Percentiles rank a stretch among this genome's conserved stretches.
Evolutionary conservation across 2,329 filamentous ascomycete species (phyloP).

Genomic region (Nemania diffusa): DNA sequence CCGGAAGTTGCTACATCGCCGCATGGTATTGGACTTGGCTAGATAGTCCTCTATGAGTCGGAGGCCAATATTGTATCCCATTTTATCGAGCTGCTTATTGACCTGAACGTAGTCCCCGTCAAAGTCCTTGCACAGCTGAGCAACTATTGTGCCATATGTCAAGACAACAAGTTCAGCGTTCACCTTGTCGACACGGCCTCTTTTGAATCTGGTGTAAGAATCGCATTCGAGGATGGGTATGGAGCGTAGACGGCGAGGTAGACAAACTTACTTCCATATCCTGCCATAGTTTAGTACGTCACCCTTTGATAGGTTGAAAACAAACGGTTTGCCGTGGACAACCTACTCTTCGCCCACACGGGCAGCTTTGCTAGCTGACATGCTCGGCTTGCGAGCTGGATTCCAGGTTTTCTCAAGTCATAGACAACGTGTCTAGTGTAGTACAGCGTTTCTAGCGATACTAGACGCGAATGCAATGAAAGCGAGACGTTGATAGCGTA

Average conservation of each 20-base stretch:
- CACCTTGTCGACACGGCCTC: conserved; percentile 95
- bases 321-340: conserved; percentile 11
- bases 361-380: conserved; percentile 70
- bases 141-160: conserved; percentile 97
- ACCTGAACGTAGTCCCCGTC: conserved; percentile 94
- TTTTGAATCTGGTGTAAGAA: conserved; percentile 53
- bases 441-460: neutral
- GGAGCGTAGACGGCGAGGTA: conserved; percentile 4
- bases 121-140: conserved; percentile 95
- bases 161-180: conserved; percentile 97
- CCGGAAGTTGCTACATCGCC: conserved; percentile 89
- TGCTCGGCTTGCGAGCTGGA: conserved; percentile 51
- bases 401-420: conserved; percentile 38
- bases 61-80: conserved; percentile 98
- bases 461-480: neutral
- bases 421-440: conserved; percentile 32
- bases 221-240: conserved; percentile 8
- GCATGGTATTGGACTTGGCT: conserved; percentile 90
- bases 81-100: conserved; percentile 97
- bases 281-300: conserved; percentile 57
- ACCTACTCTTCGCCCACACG: conserved; percentile 71
- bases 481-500: neutral
- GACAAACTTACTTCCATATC: conserved; percentile 85
- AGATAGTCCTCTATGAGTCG: conserved; percentile 97
- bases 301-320: conserved; percentile 7